Base-by-base conservation (phyloP, 257 asterid species). In the Solanum rostratum region DNA sequence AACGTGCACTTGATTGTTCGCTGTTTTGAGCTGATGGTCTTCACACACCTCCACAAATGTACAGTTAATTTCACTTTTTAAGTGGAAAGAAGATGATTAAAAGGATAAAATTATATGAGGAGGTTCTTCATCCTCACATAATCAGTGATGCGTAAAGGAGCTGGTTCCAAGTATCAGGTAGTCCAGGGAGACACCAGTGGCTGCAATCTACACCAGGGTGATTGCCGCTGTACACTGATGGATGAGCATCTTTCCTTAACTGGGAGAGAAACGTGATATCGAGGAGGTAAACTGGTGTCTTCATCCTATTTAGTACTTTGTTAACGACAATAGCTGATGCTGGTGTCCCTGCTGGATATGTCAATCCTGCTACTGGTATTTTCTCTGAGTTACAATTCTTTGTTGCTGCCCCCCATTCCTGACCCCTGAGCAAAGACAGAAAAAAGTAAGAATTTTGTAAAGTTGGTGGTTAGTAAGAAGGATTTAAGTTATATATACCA, bases 161-260 rank as follows among this genome's bases (percentile, higher is more conserved):
- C 88, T 93, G 96, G 84, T 94, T 94, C 98, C 98, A 94, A 2
- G 97, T 93, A 87, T 94, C 98, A 0, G 98, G 98, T 86, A 94
- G 86, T 14, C 98, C 98, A 2, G 98, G 97, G 9, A 94, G 93
- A 85, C 98, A 93, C 98, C 98, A 94, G 82, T 94, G 98, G 87
- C 97, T 92, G 89, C 98, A 94, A 80, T 94, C 98, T 4, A 87
- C 88, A 15, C 92, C 94, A 0, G 89, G 53, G 43, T 86, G 94
- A 66, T 66, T 88, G 1, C 95, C 95, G 2, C 97, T 86, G 41
- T 93, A 94, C 63, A 86, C 84, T 3, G 95, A 92, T 10, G 98
- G 98, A 86, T 93, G 98, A 33, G 95, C 98, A 83, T 94, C 98
- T 85, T 90, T 92, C 85, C 98, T 90, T 33, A 94, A 84, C 86